phyloP scores from a whole-genome alignment of 2,329 filamentous ascomycete species.

The Neopestalotiopsis sp. region DNA sequence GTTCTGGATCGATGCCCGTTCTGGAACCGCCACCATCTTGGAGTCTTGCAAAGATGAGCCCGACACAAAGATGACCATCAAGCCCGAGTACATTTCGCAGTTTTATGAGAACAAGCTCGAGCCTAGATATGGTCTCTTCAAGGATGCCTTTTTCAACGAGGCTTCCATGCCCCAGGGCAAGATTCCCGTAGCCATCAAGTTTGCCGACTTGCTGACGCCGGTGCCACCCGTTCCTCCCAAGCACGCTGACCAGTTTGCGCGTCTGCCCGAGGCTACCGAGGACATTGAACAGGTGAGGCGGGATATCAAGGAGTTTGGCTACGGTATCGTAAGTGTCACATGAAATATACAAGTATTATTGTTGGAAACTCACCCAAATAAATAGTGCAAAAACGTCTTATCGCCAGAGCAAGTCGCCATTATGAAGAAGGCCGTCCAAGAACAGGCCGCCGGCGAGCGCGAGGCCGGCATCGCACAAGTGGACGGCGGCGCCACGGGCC shows the following conservation, averaged over 20 bases:
- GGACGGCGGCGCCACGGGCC: conserved; percentile 28
- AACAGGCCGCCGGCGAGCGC: conserved; percentile 33
- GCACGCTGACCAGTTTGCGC: conserved; percentile 31
- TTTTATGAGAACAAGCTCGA: conserved; percentile 33
- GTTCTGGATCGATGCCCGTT: conserved; percentile 32
- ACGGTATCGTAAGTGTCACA: conserved; percentile 27
- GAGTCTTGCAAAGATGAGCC: conserved; percentile 28
- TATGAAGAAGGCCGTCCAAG: conserved; percentile 29
- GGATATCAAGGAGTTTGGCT: conserved; percentile 34
- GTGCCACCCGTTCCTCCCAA: conserved; percentile 26
- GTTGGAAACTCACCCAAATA: neutral
- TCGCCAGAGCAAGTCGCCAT: conserved; percentile 29
- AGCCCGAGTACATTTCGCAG: conserved; percentile 30
- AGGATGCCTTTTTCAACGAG: conserved; percentile 31
- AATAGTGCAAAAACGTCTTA: conserved; percentile 28
- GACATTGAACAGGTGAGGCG: conserved; percentile 34
- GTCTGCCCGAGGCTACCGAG: conserved; percentile 40
- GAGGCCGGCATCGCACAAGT: conserved; percentile 28
- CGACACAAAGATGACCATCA: conserved; percentile 29
- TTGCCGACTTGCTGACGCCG: conserved; percentile 32
- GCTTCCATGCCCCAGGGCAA: conserved; percentile 29
- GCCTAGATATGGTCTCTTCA: conserved; percentile 31
- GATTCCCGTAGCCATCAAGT: conserved; percentile 30
- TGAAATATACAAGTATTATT: conserved; percentile 28
- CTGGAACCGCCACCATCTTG: conserved; percentile 27